Evolutionary conservation across 2,329 filamentous ascomycete species (phyloP), one percentile per base, ranked within the genome.

Genomic region (Phialophora verrucosa): DNA sequence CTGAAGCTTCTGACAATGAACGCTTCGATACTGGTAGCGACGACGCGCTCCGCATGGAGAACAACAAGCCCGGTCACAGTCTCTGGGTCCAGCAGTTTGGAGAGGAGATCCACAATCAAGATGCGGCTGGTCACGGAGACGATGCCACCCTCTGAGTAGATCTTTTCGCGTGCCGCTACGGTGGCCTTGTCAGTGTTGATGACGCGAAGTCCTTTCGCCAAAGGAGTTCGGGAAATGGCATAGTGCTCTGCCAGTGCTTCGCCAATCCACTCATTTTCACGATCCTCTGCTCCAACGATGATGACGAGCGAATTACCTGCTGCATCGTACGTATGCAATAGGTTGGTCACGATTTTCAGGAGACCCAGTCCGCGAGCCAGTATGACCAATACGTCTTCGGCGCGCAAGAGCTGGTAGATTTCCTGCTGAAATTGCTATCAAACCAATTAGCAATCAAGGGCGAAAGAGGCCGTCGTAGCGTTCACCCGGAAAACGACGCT

Each of bases 71-170:
- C 95, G 0, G 94, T 97, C 69, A 99, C 88, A 53, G 88, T 93
- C 70, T 92, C 89, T 0, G 94, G 89, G 72, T 92, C 87, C 62
- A 99, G 83, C 55, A 98, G 81, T 65, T 77, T 82, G n/a, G 93
- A 96, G 69, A 99, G 80, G 58, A 99, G 84, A 77, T 99, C 95
- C 29, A 98, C 93, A 32, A 98, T 92, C 68, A 99, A 81, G 70
- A 99, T 99, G 62, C 93, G 90, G 65, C 93, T 97, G 17, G 95
- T 99, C 75, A 99, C 91, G 79, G 93, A 97, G 81, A 97, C 93
- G 72, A 98, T 91, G 57, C 95, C 95, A 12, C 95, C 95, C 66
- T 88, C 85, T 2, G 87, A 83, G 78, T 99, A 99, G 85, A 97
- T 90, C 81, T 93, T 96, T 83, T 97, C 92, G 74, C 95, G 87